phyloP scores from a whole-genome alignment of 2,329 filamentous ascomycete species.

The Penicillium aurantiogriseum region DNA sequence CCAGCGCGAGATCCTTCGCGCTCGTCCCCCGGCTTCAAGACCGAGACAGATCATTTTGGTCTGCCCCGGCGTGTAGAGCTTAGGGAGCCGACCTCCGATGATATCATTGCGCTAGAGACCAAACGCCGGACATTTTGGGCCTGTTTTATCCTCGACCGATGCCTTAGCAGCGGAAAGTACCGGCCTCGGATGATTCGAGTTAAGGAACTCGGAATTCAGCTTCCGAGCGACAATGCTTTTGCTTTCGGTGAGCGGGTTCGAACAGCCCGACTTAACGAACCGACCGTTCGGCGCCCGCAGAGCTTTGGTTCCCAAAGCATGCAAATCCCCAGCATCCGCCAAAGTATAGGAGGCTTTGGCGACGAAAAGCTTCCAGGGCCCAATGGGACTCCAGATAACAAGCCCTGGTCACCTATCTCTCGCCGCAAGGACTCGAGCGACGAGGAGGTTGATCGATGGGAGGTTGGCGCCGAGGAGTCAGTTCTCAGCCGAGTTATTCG shows the following conservation, averaged over 20 bases:
- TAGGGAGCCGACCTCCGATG: conserved; percentile 44
- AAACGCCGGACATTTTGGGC: conserved; percentile 58
- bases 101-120: conserved; percentile 55
- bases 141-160: conserved; percentile 58
- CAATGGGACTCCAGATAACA: conserved; percentile 35
- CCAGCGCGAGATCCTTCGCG: conserved; percentile 46
- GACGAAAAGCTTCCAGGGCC: conserved; percentile 38
- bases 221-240: conserved; percentile 58
- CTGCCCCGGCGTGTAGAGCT: conserved; percentile 33
- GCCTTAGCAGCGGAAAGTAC: conserved; percentile 55
- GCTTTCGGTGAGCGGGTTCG: conserved; percentile 55
- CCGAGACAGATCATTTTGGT: conserved; percentile 42
- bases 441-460: conserved; percentile 51
- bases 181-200: conserved; percentile 54
- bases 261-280: conserved; percentile 50
- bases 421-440: conserved; percentile 41
- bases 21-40: conserved; percentile 35
- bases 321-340: conserved; percentile 44
- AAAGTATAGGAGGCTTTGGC: conserved; percentile 38
- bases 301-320: conserved; percentile 43
- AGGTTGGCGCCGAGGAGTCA: conserved; percentile 54
- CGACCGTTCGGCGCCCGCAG: conserved; percentile 37
- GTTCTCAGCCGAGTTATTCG: conserved; percentile 56
- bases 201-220: conserved; percentile 53
- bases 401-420: conserved; percentile 41